Conservation (phyloP, 495 filamentous ascomycete species). For the Lophiostoma macrostomum region DNA sequence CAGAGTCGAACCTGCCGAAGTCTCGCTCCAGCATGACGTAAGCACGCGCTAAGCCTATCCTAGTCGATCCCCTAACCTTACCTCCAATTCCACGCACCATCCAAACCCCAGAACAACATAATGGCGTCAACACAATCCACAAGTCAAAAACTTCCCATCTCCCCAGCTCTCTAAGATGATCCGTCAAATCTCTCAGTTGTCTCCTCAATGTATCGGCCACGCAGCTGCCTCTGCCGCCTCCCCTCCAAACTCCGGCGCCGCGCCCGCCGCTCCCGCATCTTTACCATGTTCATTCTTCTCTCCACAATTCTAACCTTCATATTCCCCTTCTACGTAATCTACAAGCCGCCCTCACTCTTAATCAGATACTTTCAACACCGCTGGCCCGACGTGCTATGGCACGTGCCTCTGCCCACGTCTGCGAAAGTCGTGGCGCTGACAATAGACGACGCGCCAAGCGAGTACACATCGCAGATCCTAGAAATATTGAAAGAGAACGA, state of each 20-base stretch:
- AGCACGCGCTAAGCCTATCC: no score
- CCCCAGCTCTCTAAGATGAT: no score
- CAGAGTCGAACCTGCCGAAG: no score
- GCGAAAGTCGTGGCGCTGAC: slow-evolving; percentile 71
- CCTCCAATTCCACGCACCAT: no score
- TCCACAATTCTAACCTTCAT: slow-evolving; percentile 49
- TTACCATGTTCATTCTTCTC: slow-evolving; percentile 51
- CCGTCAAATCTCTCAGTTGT: no score
- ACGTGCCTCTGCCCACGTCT: slow-evolving; percentile 52
- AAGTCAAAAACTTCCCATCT: no score
- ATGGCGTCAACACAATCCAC: no score
- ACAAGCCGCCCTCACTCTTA: slow-evolving; percentile 68
- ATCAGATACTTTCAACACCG: slow-evolving; percentile 64
- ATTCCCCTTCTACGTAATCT: slow-evolving; percentile 61
- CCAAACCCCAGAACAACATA: no score
- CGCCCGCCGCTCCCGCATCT: slow-evolving; percentile 54
- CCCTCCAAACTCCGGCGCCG: slow-evolving; percentile 52
- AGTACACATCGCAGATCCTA: slow-evolving; percentile 69
- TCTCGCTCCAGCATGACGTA: no score
- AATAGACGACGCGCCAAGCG: slow-evolving; percentile 78
- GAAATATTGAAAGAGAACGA: slow-evolving; percentile 51
- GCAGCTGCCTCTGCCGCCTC: slow-evolving; percentile 45
- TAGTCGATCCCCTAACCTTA: no score
- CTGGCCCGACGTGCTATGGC: slow-evolving; percentile 76
- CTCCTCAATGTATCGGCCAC: slow-evolving; percentile 2